These are phyloP conservation scores for Aureobasidium zeae DNA, from an alignment of 2,329 filamentous ascomycete genomes.

Conservation along the genomic window DNA sequence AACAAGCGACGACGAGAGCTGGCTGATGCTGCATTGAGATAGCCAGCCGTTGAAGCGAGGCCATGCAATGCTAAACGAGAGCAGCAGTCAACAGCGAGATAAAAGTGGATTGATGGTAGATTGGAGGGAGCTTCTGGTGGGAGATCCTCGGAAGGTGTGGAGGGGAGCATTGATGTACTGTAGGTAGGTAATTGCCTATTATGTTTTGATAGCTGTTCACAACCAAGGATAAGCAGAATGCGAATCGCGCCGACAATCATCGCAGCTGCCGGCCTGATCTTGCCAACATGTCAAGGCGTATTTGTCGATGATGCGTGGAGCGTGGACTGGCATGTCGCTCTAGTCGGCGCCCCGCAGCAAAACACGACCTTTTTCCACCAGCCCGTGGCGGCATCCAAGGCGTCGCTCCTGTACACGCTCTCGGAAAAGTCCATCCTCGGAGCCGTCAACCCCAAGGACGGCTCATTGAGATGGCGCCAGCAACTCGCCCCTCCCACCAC, in stretches of 20 bases:
- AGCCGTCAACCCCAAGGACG: slow-evolving; percentile 80
- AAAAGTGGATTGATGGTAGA: no score
- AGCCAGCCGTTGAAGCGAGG: background rate
- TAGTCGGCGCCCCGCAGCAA: slow-evolving; percentile 72
- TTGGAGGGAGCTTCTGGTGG: background rate
- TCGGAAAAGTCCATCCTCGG: slow-evolving; percentile 77
- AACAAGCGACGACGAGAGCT: background rate
- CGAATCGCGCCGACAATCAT: slow-evolving; percentile 11
- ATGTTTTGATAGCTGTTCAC: background rate
- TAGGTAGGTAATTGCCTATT: no score
- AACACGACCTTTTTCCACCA: slow-evolving; percentile 92
- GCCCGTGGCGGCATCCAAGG: slow-evolving; percentile 70
- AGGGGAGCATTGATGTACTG: no score
- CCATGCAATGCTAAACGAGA: no score
- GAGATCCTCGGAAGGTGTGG: slow-evolving; percentile 2
- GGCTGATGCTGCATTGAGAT: background rate
- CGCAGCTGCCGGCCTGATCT: slow-evolving; percentile 34
- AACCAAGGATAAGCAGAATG: slow-evolving; percentile 4
- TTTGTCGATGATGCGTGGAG: slow-evolving; percentile 86
- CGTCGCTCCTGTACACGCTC: slow-evolving; percentile 82
- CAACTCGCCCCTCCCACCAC: slow-evolving; percentile 45
- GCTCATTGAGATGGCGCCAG: slow-evolving; percentile 80
- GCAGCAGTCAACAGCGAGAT: no score
- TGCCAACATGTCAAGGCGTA: slow-evolving; percentile 53
- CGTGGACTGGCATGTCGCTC: slow-evolving; percentile 85